Evolutionary conservation across 306 rosid genomes (phyloP), one percentile per base, ranked within the genome.

Genomic region (Quercus alba): DNA sequence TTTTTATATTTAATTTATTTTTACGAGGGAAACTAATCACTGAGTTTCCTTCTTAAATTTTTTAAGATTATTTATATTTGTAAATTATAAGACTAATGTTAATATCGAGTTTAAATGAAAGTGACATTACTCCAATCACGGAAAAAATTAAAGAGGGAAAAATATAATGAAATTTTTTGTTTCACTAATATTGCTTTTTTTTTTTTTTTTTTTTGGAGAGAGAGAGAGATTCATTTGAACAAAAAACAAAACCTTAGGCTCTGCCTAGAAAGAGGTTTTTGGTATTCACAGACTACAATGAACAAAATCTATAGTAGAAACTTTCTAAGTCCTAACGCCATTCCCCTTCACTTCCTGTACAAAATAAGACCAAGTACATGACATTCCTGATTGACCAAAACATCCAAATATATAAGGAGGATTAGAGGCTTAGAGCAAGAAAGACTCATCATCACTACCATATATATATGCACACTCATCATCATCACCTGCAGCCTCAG

Each of bases 191-290:
- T 41, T 41, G 12, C 46, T 8, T 8, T 8, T 8, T 41, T 3
- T 41, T 8, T 41, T 41, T 41, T 41, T 8, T 26, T 28, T 3
- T 28, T 28, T 28, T 3, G 44, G 12, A 51, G 35, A 73, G 25
- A 26, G 61, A 76, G 82, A 72, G 84, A 81, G 84, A 77, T 31
- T 64, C 57, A 9, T 66, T 19, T 33, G 23, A 31, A 33, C 72
- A 33, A 31, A 66, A 33, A 33, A 1, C 4, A 33, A 66, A 66
- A 8, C 19, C n/a, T 26, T 18, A 1, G 19, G 11, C 46, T 18
- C 21, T 67, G 25, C 25, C 72, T 33, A 20, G n/a, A 13, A 17
- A 18, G 35, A 35, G 12, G 49, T 19, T 21, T 33, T 33, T 67
- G 51, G 72, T 67, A 67, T 67, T 67, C 35, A 67, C 30, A 21